Conservation (phyloP, 2,329 filamentous ascomycete species). For the Sodiomyces alkalinus region DNA sequence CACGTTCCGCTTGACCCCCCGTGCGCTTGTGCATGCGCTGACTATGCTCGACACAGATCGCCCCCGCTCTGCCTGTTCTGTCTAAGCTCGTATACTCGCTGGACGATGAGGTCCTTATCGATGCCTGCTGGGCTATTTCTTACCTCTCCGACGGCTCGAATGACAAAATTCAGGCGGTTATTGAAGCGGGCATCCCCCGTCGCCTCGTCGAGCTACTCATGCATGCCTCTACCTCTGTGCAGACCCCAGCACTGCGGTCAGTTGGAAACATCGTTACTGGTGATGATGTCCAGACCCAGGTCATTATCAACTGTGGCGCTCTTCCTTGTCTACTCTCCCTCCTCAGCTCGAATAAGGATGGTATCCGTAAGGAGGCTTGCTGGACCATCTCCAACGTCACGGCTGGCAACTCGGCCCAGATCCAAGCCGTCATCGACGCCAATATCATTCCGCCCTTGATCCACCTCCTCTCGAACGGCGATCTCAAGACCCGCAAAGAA, state of each 20-base stretch:
- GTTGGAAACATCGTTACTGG: slow-evolving; percentile 98
- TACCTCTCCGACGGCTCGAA: slow-evolving; percentile 97
- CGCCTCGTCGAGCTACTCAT: slow-evolving; percentile 93
- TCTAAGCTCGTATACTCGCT: slow-evolving; percentile 97
- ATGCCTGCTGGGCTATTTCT: slow-evolving; percentile 98
- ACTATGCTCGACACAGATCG: slow-evolving; percentile 49
- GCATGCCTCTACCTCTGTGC: slow-evolving; percentile 95
- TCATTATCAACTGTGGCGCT: slow-evolving; percentile 97
- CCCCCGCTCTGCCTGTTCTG: slow-evolving; percentile 84
- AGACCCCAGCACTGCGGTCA: slow-evolving; percentile 90
- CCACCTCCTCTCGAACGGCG: slow-evolving; percentile 87
- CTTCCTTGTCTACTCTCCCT: slow-evolving; percentile 85
- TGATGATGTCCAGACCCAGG: slow-evolving; percentile 96
- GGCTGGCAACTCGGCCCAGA: slow-evolving; percentile 93
- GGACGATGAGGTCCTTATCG: slow-evolving; percentile 94
- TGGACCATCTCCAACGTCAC: slow-evolving; percentile 99
- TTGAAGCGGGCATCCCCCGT: slow-evolving; percentile 93
- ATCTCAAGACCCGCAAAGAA: slow-evolving; percentile 98
- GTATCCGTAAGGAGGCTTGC: slow-evolving; percentile 97
- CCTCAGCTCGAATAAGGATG: slow-evolving; percentile 92
- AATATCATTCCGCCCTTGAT: slow-evolving; percentile 95
- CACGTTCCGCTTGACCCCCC: background rate
- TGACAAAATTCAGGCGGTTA: slow-evolving; percentile 98
- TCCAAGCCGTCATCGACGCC: slow-evolving; percentile 90
- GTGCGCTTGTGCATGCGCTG: background rate